phyloP scores from a whole-genome alignment of 2,329 filamentous ascomycete species.

The Penicillium hesseltinei region DNA sequence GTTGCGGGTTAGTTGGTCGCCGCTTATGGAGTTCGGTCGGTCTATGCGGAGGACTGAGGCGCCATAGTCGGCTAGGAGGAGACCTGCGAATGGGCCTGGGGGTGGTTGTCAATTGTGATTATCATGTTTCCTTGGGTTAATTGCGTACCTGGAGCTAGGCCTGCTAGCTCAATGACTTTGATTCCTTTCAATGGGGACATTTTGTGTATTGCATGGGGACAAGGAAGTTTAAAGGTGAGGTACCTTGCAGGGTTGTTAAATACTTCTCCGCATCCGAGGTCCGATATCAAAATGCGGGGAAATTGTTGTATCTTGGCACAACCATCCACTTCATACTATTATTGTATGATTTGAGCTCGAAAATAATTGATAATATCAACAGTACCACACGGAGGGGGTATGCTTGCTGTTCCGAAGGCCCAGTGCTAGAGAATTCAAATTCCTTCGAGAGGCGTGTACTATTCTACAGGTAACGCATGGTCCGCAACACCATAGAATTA shows the following conservation, averaged over 20 bases:
- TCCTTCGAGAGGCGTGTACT: too few relatives aligned
- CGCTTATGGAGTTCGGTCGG: conserved; percentile 54
- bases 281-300: conserved; percentile 12
- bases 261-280: conserved; percentile 17
- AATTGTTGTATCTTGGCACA: background rate
- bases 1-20: conserved; percentile 73
- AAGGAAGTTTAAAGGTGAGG: background rate
- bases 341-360: too few relatives aligned
- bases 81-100: conserved; percentile 78
- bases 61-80: conserved; percentile 86
- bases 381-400: too few relatives aligned
- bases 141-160: conserved; percentile 60
- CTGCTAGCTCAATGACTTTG: conserved; percentile 65
- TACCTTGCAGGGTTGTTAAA: too few relatives aligned
- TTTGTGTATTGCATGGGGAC: background rate
- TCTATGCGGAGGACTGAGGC: conserved; percentile 86
- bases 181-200: conserved; percentile 52
- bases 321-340: too few relatives aligned
- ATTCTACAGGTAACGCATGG: too few relatives aligned
- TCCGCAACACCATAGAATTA: too few relatives aligned
- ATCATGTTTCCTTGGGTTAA: background rate
- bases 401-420: too few relatives aligned
- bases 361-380: too few relatives aligned
- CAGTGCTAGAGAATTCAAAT: too few relatives aligned
- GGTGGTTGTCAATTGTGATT: conserved; percentile 5